Evolutionary conservation across 2,329 filamentous ascomycete species (phyloP).

Genomic region (Cercospora sojina): DNA sequence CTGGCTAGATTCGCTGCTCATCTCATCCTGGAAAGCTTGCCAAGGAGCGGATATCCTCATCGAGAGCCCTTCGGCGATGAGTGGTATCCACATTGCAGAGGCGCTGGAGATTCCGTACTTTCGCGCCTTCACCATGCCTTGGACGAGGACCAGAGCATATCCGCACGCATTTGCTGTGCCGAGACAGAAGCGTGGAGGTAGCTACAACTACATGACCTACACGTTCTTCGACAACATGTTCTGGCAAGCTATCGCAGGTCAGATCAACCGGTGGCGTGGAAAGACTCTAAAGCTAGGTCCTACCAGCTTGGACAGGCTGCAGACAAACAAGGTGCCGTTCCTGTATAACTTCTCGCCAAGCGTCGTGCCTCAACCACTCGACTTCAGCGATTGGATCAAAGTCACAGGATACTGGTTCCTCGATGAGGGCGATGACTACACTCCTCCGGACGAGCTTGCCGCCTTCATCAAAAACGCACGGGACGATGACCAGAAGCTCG

Average conservation of each 20-base stretch:
- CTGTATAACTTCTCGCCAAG: conserved; percentile 94
- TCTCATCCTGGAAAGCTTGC: conserved; percentile 78
- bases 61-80: conserved; percentile 95
- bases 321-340: conserved; percentile 96
- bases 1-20: conserved; percentile 90
- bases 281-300: conserved; percentile 73
- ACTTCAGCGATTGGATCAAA: conserved; percentile 96
- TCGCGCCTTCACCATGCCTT: conserved; percentile 97
- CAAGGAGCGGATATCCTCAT: conserved; percentile 86
- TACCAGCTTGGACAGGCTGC: conserved; percentile 85
- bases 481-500: conserved; percentile 80
- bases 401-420: conserved; percentile 99
- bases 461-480: conserved; percentile 83
- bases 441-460: conserved; percentile 70
- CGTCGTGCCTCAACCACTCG: conserved; percentile 89
- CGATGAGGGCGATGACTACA: conserved; percentile 70
- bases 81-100: conserved; percentile 95
- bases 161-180: conserved; percentile 88
- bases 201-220: conserved; percentile 93
- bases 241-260: conserved; percentile 87
- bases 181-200: conserved; percentile 83
- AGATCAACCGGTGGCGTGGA: conserved; percentile 91
- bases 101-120: conserved; percentile 92
- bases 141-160: conserved; percentile 92
- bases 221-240: conserved; percentile 96